These are phyloP conservation scores for Exidia glandulosa DNA, from an alignment of 768 basidiomycete genomes.

Conservation along the genomic window DNA sequence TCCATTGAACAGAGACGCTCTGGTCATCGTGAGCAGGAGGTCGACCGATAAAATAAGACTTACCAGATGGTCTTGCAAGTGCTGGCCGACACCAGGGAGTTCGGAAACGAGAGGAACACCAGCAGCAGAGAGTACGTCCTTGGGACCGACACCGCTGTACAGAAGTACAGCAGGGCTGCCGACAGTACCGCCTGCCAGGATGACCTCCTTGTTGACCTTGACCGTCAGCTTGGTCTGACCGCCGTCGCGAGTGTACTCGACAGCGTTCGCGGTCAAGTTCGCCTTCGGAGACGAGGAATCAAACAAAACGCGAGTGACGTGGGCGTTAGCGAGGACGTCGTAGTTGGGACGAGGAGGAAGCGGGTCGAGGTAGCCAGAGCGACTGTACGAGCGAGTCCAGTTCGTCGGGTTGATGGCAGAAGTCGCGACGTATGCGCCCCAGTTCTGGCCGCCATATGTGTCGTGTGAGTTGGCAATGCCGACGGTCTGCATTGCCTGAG, in stretches of 20 bases:
- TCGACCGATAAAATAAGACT: slow-evolving; percentile 1
- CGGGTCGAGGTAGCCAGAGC: slow-evolving; percentile 53
- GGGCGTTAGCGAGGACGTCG: slow-evolving; percentile 47
- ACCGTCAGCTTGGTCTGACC: slow-evolving; percentile 28
- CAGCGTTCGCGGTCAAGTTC: slow-evolving; percentile 30
- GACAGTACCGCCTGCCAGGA: slow-evolving; percentile 40
- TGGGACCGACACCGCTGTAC: slow-evolving; percentile 48
- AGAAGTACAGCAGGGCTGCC: slow-evolving; percentile 45
- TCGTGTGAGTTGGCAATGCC: slow-evolving; percentile 12
- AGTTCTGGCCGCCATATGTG: slow-evolving; percentile 36
- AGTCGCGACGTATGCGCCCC: slow-evolving; percentile 44
- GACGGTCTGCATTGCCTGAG: neutral
- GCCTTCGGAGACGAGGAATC: slow-evolving; percentile 17
- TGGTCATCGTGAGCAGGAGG: neutral
- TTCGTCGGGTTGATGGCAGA: slow-evolving; percentile 51
- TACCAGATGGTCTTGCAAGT: slow-evolving; percentile 45
- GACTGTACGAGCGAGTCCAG: slow-evolving; percentile 55
- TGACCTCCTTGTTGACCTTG: slow-evolving; percentile 49
- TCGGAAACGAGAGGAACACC: slow-evolving; percentile 25
- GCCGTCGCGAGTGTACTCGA: slow-evolving; percentile 35
- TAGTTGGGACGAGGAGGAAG: slow-evolving; percentile 53
- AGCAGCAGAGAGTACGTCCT: slow-evolving; percentile 35
- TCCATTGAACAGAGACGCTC: neutral
- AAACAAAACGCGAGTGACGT: slow-evolving; percentile 46
- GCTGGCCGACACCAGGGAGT: slow-evolving; percentile 51